phyloP scores from a whole-genome alignment of 2,329 filamentous ascomycete genomes.

The Cladorrhinum sp. region DNA sequence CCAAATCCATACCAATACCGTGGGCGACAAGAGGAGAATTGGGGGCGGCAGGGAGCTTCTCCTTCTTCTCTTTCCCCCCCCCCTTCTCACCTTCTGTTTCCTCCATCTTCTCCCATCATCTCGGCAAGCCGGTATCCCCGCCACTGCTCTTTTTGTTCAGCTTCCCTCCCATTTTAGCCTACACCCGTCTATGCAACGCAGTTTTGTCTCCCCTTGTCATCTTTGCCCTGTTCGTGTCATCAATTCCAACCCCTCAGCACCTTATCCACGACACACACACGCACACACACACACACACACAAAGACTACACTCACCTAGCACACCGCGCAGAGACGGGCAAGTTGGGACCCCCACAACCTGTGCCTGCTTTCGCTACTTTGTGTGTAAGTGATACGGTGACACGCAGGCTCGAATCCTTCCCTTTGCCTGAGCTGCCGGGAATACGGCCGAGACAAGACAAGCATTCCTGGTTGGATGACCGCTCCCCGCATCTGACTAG shows the following conservation, averaged over 20 bases:
- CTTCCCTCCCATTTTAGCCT: slow-evolving; percentile 2
- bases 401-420: neutral
- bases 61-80: neutral
- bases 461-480: neutral
- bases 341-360: neutral
- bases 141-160: neutral
- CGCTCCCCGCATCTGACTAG: neutral
- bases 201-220: neutral
- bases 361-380: neutral
- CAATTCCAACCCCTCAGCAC: neutral
- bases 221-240: neutral
- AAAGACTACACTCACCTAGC: neutral
- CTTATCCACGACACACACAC: neutral
- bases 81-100: neutral
- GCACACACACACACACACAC: neutral
- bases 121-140: slow-evolving; percentile 1
- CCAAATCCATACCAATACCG: neutral
- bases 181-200: neutral
- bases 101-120: neutral
- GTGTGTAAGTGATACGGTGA: neutral
- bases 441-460: neutral
- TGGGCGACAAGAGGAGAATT: neutral
- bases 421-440: neutral
- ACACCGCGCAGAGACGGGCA: neutral
- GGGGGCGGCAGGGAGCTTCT: neutral